Evolutionary conservation across 257 asterid genomes (phyloP), one percentile per base, ranked within the genome.

Genomic region (Przewalskia tangutica): DNA sequence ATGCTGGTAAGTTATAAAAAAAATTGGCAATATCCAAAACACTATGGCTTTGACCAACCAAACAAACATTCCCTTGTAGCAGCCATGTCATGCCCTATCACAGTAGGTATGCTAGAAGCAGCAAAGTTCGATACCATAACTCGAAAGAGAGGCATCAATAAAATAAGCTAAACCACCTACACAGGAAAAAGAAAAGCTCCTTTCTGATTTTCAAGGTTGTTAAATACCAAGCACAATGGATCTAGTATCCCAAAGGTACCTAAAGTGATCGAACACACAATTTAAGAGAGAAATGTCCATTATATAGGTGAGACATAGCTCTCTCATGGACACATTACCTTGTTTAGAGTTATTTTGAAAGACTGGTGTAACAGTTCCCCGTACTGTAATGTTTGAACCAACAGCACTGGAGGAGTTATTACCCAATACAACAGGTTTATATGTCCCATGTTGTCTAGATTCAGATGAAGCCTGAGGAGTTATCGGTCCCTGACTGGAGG

Each of bases 391-490:
- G 81, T 79, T 66, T 80, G 86, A 75, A 82, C 85, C 86, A 80
- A 77, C 20, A 67, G 83, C 77, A 84, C 83, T 79, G 36, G 89
- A 73, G 82, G 87, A 67, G 71, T 82, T 87, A 73, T 81, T 81
- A 82, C 83, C 81, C 89, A 90, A 83, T 78, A 81, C 20, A 85
- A 87, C 93, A 17, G 97, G 93, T 81, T 89, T 84, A 85, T 79
- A 89, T 60, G 83, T 32, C 64, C 90, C 86, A 82, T 58, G 82
- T 78, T 36, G 89, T 64, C 65, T 13, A 62, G 84, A 80, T 81
- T 82, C 86, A 64, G 88, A 73, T 70, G 89, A 82, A 67, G 77
- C 77, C 77, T 82, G 86, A 38, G 87, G 56, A 13, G 32, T 27
- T 27, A 27, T 27, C 32, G 32, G 32, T 27, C 32, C 32, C 32